phyloP scores from a whole-genome alignment of 2,329 filamentous ascomycete genomes.

The Rasamsonia emersonii region DNA sequence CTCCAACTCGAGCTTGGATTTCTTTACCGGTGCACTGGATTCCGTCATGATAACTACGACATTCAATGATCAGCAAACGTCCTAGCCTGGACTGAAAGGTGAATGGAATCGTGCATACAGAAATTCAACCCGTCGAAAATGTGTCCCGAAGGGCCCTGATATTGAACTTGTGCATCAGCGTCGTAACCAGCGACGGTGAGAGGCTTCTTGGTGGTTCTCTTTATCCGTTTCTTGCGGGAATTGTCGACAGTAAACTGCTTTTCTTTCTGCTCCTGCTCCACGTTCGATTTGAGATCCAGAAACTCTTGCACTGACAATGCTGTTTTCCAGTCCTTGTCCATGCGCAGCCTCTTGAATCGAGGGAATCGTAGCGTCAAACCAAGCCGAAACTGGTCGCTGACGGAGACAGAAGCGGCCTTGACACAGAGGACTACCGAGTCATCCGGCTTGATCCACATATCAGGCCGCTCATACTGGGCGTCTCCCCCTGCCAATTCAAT shows the following conservation, averaged over 20 bases:
- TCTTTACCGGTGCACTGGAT: conserved; percentile 59
- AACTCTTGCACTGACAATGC: conserved; percentile 75
- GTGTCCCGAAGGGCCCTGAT: conserved; percentile 50
- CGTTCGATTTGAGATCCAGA: conserved; percentile 57
- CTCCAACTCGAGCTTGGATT: conserved; percentile 71
- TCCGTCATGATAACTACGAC: conserved; percentile 62
- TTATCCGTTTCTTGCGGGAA: conserved; percentile 54
- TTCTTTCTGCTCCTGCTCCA: conserved; percentile 61
- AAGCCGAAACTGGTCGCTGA: conserved; percentile 69
- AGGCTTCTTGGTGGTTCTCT: conserved; percentile 54
- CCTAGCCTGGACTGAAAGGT: background rate
- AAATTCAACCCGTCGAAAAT: conserved; percentile 72
- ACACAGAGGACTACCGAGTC: conserved; percentile 83
- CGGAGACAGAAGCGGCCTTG: conserved; percentile 72
- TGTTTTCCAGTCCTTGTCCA: conserved; percentile 77
- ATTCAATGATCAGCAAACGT: conserved; percentile 7
- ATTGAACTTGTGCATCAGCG: conserved; percentile 39
- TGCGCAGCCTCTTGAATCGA: conserved; percentile 70
- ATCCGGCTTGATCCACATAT: conserved; percentile 84
- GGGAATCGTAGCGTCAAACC: conserved; percentile 80
- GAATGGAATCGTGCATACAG: conserved; percentile 43
- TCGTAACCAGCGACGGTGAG: conserved; percentile 68
- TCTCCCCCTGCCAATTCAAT: conserved; percentile 76
- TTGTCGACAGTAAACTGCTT: conserved; percentile 68
- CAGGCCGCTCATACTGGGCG: conserved; percentile 67